Base-by-base conservation (phyloP, 495 filamentous ascomycete genomes). In the Clohesyomyces aquaticus region DNA sequence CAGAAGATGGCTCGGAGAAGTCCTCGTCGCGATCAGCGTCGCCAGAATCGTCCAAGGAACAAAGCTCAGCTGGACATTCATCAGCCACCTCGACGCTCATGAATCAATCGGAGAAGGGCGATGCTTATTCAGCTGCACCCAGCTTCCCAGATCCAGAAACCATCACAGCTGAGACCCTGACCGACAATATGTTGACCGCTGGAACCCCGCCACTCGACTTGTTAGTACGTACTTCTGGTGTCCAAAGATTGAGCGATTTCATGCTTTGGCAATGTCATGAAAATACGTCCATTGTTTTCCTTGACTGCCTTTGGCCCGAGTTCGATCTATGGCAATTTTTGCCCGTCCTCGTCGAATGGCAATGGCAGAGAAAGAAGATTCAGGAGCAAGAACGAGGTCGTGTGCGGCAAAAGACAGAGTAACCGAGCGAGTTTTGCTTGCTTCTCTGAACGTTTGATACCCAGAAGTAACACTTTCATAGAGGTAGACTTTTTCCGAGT, bases 231-330 rank as follows among this genome's bases (percentile, higher is more conserved):
- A 98, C 94, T 0, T 95, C 90, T 52, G 94, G 91, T 26, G 94
- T 98, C 11, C 88, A 92, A 70, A 82, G 94, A 21, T 76, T 98
- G 59, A 96, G 91, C 69, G 94, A 98, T 71, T 98, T 98, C 71
- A 92, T 98, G 92, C 85, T 98, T 54, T 98, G 94, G 94, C 94
- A 98, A 75, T 93, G 89, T 69, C 92, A 98, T 68, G 82, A 95
- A 69, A 80, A 93, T 45, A 98, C 94, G 0, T 88, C 96, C 55
- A 88, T 98, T 56, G 90, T 91, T 41, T 98, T 98, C 76, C 73
- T 96, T 42, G 84, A 96, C 59, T 93, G 91, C 58, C 77, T 98
- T 45, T 98, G 94, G 94, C 94, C 94, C 3, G 91, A 98, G 67
- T 96, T 98, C 67, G 92, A 95, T 71, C 79, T 98, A 11, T 95